These are phyloP conservation scores for Alternaria brassicicola DNA, from an alignment of 2,329 filamentous ascomycete species.

Conservation along the genomic window DNA sequence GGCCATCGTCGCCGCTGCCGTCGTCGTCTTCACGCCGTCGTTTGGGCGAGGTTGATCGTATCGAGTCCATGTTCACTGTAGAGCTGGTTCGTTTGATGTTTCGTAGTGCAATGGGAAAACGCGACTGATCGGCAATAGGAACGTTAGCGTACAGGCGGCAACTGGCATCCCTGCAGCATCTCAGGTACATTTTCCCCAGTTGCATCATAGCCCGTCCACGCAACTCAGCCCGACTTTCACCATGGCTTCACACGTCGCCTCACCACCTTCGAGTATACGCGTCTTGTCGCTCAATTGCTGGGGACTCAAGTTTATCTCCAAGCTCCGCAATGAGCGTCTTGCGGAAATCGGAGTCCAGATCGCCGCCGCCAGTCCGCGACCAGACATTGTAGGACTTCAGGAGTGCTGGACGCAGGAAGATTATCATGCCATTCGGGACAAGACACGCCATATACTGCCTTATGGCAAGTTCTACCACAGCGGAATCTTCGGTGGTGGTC, in stretches of 20 bases:
- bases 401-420: conserved; percentile 92
- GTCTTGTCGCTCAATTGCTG: conserved; percentile 94
- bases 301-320: conserved; percentile 88
- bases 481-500: conserved; percentile 85
- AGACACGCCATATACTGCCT: conserved; percentile 76
- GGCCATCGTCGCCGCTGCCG: conserved; percentile 32
- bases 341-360: conserved; percentile 83
- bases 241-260: conserved; percentile 29
- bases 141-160: conserved; percentile 13
- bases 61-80: conserved; percentile 23
- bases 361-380: conserved; percentile 68
- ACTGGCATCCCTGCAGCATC: conserved; percentile 19
- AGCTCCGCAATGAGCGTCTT: conserved; percentile 77
- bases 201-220: conserved; percentile 18
- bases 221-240: not conserved
- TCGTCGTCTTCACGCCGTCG: conserved; percentile 38
- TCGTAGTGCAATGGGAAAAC: conserved; percentile 14
- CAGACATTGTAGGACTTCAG: conserved; percentile 90
- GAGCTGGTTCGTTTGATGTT: not conserved
- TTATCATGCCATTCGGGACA: conserved; percentile 76
- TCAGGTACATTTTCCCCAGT: conserved; percentile 18
- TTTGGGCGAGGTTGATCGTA: conserved; percentile 36
- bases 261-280: conserved; percentile 64
- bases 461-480: conserved; percentile 92
- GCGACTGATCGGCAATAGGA: conserved; percentile 16